Base-by-base conservation (phyloP, 73 alveolate species). In the Tetrahymena borealis region DNA sequence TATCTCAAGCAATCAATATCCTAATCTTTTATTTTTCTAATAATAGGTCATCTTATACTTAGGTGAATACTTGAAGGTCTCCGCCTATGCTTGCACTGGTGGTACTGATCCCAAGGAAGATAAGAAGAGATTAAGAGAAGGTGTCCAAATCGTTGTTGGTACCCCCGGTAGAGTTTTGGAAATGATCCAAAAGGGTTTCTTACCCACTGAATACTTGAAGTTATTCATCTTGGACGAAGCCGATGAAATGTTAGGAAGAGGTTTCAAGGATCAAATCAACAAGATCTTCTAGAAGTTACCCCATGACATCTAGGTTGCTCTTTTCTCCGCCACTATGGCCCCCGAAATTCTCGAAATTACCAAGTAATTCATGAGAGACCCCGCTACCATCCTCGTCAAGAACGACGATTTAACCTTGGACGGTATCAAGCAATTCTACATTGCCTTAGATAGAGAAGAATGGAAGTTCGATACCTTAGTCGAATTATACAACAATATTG, bases 221-320 rank as follows among this genome's bases (percentile, higher is more conserved):
- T 95, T 98, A 79, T 97, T 98, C 91, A 97, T 96, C 38, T 93
- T 99, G 31, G 99, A 98, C 95, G 99, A 99, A 92, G 99, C 99
- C 31, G 99, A 99, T 94, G 99, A 98, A 97, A 97, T 98, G 99
- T 97, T 98, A 90, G 97, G 99, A 38, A 94, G 97, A 96, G 99
- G 99, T 77, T 98, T 98, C 98, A 97, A 96, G 92, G 98, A 97
- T 90, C 98, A 98, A 94, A 96, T 98, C 95, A 94, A 96, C 92
- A 99, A 98, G 90, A 98, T 98, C 94, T 96, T 98, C 97, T 92
- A 95, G 94, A 90, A 92, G 93, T 78, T 96, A 78, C 99, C 99
- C 32, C 97, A 94, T 78, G 98, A 96, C 20, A 96, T 96, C 97
- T 91, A 95, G 96, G 96, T 96, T 35, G 97, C 98, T 32, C 95